These are phyloP conservation scores for Metarhizium album DNA, from an alignment of 2,329 filamentous ascomycete genomes.

Conservation along the genomic window DNA sequence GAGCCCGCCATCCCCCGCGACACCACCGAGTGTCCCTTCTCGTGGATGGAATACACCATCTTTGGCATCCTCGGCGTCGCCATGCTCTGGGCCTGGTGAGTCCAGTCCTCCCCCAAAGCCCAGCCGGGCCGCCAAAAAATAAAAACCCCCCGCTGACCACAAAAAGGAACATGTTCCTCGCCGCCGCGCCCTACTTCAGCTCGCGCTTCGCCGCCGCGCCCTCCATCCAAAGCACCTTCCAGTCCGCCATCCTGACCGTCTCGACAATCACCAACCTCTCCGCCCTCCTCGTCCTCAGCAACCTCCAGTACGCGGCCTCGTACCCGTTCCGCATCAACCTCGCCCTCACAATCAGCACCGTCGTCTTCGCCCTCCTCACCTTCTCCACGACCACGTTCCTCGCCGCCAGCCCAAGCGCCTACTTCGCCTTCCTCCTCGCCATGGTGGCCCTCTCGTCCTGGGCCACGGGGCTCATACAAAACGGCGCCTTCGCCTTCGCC, in stretches of 20 bases:
- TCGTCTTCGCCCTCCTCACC: slow-evolving; percentile 66
- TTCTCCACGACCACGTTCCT: slow-evolving; percentile 65
- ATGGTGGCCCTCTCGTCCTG: slow-evolving; percentile 73
- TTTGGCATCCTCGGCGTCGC: slow-evolving; percentile 80
- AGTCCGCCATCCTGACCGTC: slow-evolving; percentile 78
- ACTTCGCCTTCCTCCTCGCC: slow-evolving; percentile 71
- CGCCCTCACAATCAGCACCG: slow-evolving; percentile 67
- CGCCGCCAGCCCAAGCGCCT: slow-evolving; percentile 48
- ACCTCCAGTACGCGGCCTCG: slow-evolving; percentile 69
- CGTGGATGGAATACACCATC: slow-evolving; percentile 75
- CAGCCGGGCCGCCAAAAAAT: background rate
- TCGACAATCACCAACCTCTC: slow-evolving; percentile 75
- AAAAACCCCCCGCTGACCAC: background rate
- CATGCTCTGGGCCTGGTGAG: slow-evolving; percentile 96
- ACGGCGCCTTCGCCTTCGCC: slow-evolving; percentile 87
- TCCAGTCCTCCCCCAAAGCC: background rate
- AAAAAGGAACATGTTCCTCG: slow-evolving; percentile 92
- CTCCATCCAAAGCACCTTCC: slow-evolving; percentile 72
- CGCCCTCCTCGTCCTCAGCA: slow-evolving; percentile 65
- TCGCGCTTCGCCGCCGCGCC: slow-evolving; percentile 61
- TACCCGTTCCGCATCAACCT: slow-evolving; percentile 79
- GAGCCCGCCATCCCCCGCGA: slow-evolving; percentile 19
- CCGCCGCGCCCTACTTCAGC: slow-evolving; percentile 88
- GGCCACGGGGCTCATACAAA: slow-evolving; percentile 80
- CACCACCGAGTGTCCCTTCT: slow-evolving; percentile 49